Evolutionary conservation across 179 eudicot species (phyloP).

Genomic region (Actinidia polygama): DNA sequence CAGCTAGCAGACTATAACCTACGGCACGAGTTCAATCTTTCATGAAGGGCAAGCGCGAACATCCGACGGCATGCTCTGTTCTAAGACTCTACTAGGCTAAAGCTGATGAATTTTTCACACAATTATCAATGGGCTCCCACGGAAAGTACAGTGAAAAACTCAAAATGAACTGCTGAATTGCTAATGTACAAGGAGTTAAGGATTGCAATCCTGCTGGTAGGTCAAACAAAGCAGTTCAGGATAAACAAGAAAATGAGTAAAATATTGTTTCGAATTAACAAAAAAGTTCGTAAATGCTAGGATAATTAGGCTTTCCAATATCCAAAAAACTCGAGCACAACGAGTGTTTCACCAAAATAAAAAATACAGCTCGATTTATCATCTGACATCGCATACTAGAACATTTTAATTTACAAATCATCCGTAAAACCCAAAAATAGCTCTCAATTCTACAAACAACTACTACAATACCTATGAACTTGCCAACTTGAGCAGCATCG

Average conservation of each 20-base stretch:
- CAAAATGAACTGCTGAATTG: not conserved
- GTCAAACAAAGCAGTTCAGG: not conserved
- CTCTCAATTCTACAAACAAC: not conserved
- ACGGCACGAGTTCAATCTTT: too few species aligned
- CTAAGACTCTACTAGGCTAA: too few species aligned
- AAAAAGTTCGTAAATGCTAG: not conserved
- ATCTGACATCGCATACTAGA: not conserved
- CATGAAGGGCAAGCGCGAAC: too few species aligned
- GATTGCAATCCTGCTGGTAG: not conserved
- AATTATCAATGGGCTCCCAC: too few species aligned
- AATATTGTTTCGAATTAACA: not conserved
- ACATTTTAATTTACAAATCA: not conserved
- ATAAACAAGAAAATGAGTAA: not conserved
- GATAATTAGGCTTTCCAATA: not conserved
- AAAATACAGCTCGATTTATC: not conserved
- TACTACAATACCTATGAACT: not conserved
- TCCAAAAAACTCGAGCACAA: not conserved
- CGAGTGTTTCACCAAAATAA: not conserved
- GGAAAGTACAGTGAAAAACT: too few species aligned
- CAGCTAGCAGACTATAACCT: too few species aligned
- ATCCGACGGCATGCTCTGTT: too few species aligned
- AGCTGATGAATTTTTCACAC: too few species aligned
- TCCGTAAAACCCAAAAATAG: not conserved
- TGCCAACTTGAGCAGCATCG: not conserved
- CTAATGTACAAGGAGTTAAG: not conserved